These are phyloP conservation scores for Phytophthora pisi DNA, from an alignment of 352 stramenopile species.

Conservation along the genomic window DNA sequence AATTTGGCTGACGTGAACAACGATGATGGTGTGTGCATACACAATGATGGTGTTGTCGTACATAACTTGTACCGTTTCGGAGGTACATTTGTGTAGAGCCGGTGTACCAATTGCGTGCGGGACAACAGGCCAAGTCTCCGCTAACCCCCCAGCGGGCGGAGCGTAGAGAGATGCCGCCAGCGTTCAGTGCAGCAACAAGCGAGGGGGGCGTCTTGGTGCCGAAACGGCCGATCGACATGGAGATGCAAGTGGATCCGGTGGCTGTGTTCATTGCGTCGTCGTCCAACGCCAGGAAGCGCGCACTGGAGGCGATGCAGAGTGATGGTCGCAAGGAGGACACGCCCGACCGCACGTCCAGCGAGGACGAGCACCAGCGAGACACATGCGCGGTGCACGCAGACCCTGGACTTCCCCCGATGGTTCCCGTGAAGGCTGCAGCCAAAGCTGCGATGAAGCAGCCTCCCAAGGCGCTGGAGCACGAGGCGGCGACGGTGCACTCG, in stretches of 20 bases:
- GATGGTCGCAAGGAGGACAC: conserved; percentile 21
- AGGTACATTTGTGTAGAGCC: background rate
- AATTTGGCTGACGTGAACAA: conserved; percentile 7
- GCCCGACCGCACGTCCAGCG: conserved; percentile 23
- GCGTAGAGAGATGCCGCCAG: background rate
- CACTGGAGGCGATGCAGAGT: conserved; percentile 8
- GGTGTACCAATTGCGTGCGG: background rate
- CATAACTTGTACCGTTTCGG: background rate
- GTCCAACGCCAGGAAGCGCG: conserved; percentile 5
- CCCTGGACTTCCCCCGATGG: conserved; percentile 4
- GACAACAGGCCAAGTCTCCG: background rate
- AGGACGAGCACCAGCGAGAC: conserved; percentile 17
- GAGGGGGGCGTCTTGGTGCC: background rate
- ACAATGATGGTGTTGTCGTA: background rate
- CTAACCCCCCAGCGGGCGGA: background rate
- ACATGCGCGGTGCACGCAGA: background rate
- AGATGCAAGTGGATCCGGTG: background rate
- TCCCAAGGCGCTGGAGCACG: background rate
- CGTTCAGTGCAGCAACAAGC: background rate
- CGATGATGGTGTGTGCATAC: background rate
- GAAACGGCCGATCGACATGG: background rate
- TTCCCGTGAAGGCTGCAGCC: background rate
- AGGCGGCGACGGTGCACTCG: background rate
- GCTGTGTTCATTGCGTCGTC: background rate
- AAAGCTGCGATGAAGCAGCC: conserved; percentile 2